Percentiles rank a stretch among this genome's conserved stretches.
These are phyloP conservation scores for Mycena metata DNA, from an alignment of 768 basidiomycete species.

Conservation along the genomic window DNA sequence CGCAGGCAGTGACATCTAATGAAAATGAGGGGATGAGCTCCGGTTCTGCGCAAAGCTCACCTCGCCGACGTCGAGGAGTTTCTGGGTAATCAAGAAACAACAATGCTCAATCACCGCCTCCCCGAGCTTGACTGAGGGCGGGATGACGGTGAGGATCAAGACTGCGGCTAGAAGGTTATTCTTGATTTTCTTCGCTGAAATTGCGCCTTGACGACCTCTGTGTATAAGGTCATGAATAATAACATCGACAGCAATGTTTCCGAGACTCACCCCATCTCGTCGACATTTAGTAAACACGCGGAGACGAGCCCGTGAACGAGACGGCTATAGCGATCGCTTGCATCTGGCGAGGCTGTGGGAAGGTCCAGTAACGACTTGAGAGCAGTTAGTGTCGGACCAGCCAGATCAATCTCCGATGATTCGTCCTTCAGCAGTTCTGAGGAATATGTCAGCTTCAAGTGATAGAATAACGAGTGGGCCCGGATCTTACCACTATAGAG, in stretches of 20 bases:
- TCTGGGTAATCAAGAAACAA: conserved; percentile 88
- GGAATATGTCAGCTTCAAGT: background rate
- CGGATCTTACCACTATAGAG: conserved; percentile 77
- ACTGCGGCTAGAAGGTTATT: conserved; percentile 91
- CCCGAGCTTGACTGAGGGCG: conserved; percentile 75
- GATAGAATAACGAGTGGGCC: background rate
- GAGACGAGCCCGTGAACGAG: conserved; percentile 88
- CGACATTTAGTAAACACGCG: conserved; percentile 85
- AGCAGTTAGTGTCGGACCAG: conserved; percentile 83
- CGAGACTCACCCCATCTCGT: conserved; percentile 85
- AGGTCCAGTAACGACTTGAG: conserved; percentile 81
- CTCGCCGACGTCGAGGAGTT: conserved; percentile 77
- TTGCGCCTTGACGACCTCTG: conserved; percentile 84
- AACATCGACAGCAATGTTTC: conserved; percentile 10
- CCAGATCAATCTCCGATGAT: conserved; percentile 80
- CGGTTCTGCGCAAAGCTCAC: conserved; percentile 53
- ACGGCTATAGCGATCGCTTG: conserved; percentile 66
- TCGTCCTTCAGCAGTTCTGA: conserved; percentile 91
- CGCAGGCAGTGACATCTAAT: conserved; percentile 84
- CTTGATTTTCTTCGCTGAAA: conserved; percentile 87
- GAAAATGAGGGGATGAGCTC: conserved; percentile 5
- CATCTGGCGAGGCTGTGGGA: conserved; percentile 56
- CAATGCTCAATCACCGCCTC: conserved; percentile 84
- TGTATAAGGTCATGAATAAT: conserved; percentile 7
- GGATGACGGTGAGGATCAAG: conserved; percentile 85